Evolutionary conservation across 2,329 filamentous ascomycete species (phyloP).

Genomic region (Fusarium newnesense): DNA sequence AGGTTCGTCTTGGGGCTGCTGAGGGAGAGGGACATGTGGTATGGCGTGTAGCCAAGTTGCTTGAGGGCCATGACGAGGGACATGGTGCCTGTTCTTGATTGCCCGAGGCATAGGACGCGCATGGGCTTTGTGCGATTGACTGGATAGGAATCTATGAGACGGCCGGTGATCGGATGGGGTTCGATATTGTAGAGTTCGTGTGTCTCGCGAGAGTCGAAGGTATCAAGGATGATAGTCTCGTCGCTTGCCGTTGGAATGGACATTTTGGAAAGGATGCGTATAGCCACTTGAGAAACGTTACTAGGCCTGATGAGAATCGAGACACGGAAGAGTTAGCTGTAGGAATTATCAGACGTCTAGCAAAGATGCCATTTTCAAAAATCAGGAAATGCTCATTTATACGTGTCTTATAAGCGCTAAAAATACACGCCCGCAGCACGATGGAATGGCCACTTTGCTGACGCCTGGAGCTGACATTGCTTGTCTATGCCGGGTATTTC

Average conservation of each 20-base stretch:
- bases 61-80: constrained; percentile 15
- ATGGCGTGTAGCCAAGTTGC: constrained; percentile 25
- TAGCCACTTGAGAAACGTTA: too few relatives aligned
- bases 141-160: constrained; percentile 31
- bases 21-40: constrained; percentile 20
- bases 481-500: background rate
- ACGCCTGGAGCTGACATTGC: background rate
- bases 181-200: constrained; percentile 20
- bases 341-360: too few relatives aligned
- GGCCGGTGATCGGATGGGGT: constrained; percentile 24
- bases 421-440: background rate
- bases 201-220: background rate
- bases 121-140: constrained; percentile 24
- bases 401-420: constrained; percentile 14
- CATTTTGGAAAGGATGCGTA: background rate
- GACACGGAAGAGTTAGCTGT: too few relatives aligned
- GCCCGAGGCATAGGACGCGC: constrained; percentile 28
- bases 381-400: background rate
- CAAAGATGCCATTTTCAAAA: background rate
- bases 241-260: background rate
- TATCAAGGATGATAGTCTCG: background rate
- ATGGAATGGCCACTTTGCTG: background rate
- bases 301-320: rapidly evolving
- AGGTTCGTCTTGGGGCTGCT: constrained; percentile 16
- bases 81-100: constrained; percentile 23